Conservation (phyloP, 257 asterid genomes). For the Paraleonurus japonicus region DNA sequence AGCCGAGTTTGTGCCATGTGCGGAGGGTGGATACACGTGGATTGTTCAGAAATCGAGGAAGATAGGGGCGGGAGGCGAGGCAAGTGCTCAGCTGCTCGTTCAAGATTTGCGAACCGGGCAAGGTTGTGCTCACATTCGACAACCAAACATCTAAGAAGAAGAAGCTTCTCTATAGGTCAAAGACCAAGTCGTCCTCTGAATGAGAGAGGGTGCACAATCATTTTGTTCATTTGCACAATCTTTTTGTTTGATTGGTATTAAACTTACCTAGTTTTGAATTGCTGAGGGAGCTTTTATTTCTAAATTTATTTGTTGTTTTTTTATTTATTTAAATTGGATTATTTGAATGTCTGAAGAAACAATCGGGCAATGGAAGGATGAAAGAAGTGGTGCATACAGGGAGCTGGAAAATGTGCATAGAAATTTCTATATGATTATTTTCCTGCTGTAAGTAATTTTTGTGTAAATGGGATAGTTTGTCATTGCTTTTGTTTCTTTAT, state of each 20-base stretch:
- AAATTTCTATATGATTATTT: neutral
- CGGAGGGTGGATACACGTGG: conserved; percentile 68
- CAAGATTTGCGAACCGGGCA: conserved; percentile 51
- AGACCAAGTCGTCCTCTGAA: conserved; percentile 39
- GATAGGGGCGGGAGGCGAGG: conserved; percentile 49
- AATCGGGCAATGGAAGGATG: neutral
- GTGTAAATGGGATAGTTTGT: neutral
- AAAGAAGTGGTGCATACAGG: neutral
- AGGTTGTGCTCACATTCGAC: conserved; percentile 57
- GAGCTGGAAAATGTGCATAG: conserved; percentile 12
- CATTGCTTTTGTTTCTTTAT: neutral
- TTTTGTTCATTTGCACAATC: neutral
- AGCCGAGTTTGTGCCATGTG: conserved; percentile 62
- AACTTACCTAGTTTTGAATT: neutral
- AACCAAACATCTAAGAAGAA: conserved; percentile 70
- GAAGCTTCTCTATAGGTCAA: conserved; percentile 62
- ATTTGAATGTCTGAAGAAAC: conserved; percentile 4
- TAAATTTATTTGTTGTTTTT: neutral
- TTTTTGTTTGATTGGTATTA: neutral
- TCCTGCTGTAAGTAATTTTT: conserved; percentile 3
- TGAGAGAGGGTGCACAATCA: conserved; percentile 15
- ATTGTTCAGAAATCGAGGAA: conserved; percentile 63
- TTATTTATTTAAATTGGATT: neutral
- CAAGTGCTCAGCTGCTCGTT: conserved; percentile 45
- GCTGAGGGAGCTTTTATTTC: neutral